Evolutionary conservation across 164 flowering plant genomes (phyloP).

Genomic region (Liquidambar formosana): DNA sequence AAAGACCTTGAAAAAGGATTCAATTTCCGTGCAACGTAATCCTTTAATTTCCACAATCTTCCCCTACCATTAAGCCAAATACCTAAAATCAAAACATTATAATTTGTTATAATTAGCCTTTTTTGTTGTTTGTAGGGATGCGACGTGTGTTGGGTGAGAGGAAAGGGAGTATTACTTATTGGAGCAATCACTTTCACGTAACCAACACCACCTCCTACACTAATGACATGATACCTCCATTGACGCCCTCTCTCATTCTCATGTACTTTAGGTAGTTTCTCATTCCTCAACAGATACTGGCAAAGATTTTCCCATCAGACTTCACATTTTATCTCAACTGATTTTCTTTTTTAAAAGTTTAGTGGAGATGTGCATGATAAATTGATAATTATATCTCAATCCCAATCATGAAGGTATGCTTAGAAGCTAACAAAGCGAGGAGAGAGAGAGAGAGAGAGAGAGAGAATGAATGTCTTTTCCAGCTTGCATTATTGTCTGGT

Average conservation of each 20-base stretch:
- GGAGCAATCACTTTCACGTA: slow-evolving; percentile 1
- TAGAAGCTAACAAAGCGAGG: slow-evolving; percentile 54
- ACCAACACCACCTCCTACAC: slow-evolving; percentile 8
- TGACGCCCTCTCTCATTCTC: neutral
- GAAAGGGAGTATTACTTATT: neutral
- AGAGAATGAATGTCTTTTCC: slow-evolving; percentile 21
- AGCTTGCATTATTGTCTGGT: slow-evolving; percentile 8
- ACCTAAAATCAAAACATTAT: too few relatives aligned
- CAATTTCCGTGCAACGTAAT: too few relatives aligned
- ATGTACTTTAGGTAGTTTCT: neutral
- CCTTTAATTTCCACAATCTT: too few relatives aligned
- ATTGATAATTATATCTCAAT: slow-evolving; percentile 14
- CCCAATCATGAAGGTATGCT: slow-evolving; percentile 56
- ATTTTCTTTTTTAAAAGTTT: neutral
- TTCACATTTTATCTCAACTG: too few relatives aligned
- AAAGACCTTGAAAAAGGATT: too few relatives aligned
- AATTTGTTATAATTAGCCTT: too few relatives aligned
- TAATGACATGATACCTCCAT: too few relatives aligned
- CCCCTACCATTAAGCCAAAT: too few relatives aligned
- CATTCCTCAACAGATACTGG: too few relatives aligned
- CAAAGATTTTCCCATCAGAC: too few relatives aligned
- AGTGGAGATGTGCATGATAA: slow-evolving; percentile 21
- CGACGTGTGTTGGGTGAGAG: too few relatives aligned
- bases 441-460: neutral
- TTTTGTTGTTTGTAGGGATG: too few relatives aligned